phyloP scores from a whole-genome alignment of 2,329 filamentous ascomycete species.

The Aspergillus sp. region DNA sequence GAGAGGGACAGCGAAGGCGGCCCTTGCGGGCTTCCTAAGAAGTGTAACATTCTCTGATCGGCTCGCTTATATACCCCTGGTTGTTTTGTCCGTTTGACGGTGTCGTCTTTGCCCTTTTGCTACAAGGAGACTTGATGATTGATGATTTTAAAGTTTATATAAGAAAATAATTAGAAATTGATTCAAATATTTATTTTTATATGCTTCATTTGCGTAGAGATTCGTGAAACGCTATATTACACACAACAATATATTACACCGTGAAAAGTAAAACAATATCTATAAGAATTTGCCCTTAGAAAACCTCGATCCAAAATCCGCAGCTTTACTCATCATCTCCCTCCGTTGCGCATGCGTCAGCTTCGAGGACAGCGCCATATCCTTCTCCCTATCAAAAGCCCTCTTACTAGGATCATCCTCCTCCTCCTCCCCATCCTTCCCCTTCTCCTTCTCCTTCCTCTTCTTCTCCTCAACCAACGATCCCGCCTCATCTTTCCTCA shows the following conservation, averaged over 20 bases:
- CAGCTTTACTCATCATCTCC: conserved; percentile 75
- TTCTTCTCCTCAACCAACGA: conserved; percentile 6
- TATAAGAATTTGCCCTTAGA: conserved; percentile 65
- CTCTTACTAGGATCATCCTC: conserved; percentile 90
- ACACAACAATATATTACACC: not conserved
- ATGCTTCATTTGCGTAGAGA: not conserved
- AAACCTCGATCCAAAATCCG: conserved; percentile 80
- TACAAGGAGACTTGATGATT: conserved; percentile 14
- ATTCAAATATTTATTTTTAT: not conserved
- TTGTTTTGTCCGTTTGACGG: conserved; percentile 5
- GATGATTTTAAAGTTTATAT: conserved; percentile 2
- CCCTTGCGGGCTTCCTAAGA: conserved; percentile 74
- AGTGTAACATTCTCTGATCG: conserved; percentile 66
- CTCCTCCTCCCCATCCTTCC: conserved; percentile 52
- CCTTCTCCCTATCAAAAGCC: conserved; percentile 88
- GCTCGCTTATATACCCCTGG: conserved; percentile 10
- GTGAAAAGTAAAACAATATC: not conserved
- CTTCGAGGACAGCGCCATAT: conserved; percentile 75
- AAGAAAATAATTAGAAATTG: conserved; percentile 4
- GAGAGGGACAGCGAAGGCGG: conserved; percentile 53
- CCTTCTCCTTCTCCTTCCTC: conserved; percentile 8
- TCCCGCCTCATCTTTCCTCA: conserved; percentile 4
- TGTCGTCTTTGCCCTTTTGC: conserved; percentile 13
- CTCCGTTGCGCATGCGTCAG: conserved; percentile 72
- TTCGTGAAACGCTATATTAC: not conserved